Evolutionary conservation across 441 rosid species (phyloP).

Genomic region (Brassica balearica): DNA sequence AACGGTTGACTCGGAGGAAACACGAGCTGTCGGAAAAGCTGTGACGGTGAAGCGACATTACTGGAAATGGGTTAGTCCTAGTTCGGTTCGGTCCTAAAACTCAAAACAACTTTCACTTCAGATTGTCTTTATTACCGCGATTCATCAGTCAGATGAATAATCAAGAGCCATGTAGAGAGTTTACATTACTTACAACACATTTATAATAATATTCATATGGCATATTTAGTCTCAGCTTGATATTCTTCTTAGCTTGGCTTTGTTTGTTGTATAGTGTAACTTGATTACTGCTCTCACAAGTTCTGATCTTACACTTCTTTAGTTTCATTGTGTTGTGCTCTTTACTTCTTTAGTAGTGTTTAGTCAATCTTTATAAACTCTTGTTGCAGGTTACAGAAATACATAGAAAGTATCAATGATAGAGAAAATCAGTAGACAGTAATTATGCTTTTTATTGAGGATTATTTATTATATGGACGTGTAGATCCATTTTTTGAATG

Average conservation of each 20-base stretch:
- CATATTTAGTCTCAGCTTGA: neutral
- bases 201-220: too few relatives aligned
- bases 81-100: conserved; percentile 52
- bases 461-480: too few relatives aligned
- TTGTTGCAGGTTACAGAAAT: neutral
- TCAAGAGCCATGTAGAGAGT: conserved; percentile 13
- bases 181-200: too few relatives aligned
- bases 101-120: conserved; percentile 20
- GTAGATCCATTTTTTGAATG: too few relatives aligned
- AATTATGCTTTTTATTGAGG: too few relatives aligned
- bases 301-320: too few relatives aligned
- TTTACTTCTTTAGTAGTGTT: neutral
- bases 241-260: neutral
- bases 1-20: conserved; percentile 42
- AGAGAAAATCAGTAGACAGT: too few relatives aligned
- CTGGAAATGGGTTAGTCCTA: conserved; percentile 87
- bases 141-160: neutral
- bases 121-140: conserved; percentile 39
- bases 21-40: conserved; percentile 55
- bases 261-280: neutral
- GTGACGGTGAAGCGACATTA: conserved; percentile 75
- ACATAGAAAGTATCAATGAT: neutral
- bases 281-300: neutral
- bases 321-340: too few relatives aligned
- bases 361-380: neutral